Base-by-base conservation (phyloP, 2,329 filamentous ascomycete genomes). In the Huntiella savannae region DNA sequence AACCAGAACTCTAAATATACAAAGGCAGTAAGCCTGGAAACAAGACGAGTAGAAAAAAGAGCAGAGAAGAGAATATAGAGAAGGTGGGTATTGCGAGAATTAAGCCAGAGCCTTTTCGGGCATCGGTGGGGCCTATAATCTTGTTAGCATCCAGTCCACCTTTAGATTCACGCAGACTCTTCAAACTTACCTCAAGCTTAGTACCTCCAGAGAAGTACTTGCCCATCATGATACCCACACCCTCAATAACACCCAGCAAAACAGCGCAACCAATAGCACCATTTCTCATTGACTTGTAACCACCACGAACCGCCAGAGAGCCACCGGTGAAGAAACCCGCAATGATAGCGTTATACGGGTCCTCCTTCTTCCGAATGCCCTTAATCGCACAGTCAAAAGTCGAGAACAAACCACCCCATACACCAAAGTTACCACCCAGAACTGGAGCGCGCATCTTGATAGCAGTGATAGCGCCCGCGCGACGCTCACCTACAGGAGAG, bases 331-430 rank as follows among this genome's bases (percentile, higher is more conserved):
- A 88, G 71, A 95, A 95, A 46, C 91, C 91, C 37, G 88, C 91
- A 55, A 88, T 92, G 61, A 98, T 96, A 57, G 87, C 86, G 66
- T 96, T 96, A 69, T 86, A 96, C 11, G 91, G 86, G 61, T 96
- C 91, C 63, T 98, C 91, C 78, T 95, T 96, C 71, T 91, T 84
- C 53, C 86, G 71, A 48, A 88, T 68, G 49, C 88, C 88, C 71
- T 96, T 98, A 52, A 95, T 82, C 16, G 87, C 82, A 68, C 91
- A 98, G 67, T 98, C 91, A 59, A 88, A 96, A 51, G 85, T 92
- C 56, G 79, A 85, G 71, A 96, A 96, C 49, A 96, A 69, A 54
- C 91, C 91, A 60, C 91, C 88, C 88, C 91, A 96, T 48, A 93
- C 85, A 57, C 88, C 88, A 57, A 96, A 98, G 70, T 98, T 98